Conservation (phyloP, 2,329 filamentous ascomycete species). For the Dothideomycetes sp. region DNA sequence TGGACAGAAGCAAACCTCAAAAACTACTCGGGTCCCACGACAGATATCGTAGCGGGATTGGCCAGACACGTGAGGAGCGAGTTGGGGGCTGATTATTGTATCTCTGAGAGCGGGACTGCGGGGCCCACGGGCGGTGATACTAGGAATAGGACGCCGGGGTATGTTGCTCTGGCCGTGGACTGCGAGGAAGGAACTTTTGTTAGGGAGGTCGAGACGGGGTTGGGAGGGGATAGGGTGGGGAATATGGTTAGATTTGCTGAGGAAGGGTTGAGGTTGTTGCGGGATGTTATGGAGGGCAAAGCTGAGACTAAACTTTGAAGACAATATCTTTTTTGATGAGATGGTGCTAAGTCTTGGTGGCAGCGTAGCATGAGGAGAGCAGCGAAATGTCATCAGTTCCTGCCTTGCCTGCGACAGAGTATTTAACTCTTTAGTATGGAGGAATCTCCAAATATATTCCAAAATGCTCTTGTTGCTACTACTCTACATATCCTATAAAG, state of each 20-base stretch:
- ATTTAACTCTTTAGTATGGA: no score
- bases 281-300: conserved; percentile 45
- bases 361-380: no score
- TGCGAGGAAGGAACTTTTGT: conserved; percentile 43
- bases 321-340: no score
- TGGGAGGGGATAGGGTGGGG: conserved; percentile 43
- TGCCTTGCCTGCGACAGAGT: no score
- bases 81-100: conserved; percentile 47
- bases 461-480: no score
- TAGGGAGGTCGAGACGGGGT: conserved; percentile 48
- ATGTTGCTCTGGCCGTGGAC: conserved; percentile 54
- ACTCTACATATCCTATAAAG: no score
- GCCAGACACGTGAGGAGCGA: conserved; percentile 49
- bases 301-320: no score
- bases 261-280: conserved; percentile 47
- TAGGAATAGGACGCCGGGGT: conserved; percentile 51
- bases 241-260: conserved; percentile 57
- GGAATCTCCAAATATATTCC: no score
- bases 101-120: conserved; percentile 55
- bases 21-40: conserved; percentile 50
- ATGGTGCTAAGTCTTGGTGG: no score
- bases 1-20: conserved; percentile 49
- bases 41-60: conserved; percentile 47
- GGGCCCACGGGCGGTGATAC: conserved; percentile 51
- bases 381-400: no score